These are phyloP conservation scores for Tylopilus sp. DNA, from an alignment of 768 basidiomycete species.

Conservation along the genomic window DNA sequence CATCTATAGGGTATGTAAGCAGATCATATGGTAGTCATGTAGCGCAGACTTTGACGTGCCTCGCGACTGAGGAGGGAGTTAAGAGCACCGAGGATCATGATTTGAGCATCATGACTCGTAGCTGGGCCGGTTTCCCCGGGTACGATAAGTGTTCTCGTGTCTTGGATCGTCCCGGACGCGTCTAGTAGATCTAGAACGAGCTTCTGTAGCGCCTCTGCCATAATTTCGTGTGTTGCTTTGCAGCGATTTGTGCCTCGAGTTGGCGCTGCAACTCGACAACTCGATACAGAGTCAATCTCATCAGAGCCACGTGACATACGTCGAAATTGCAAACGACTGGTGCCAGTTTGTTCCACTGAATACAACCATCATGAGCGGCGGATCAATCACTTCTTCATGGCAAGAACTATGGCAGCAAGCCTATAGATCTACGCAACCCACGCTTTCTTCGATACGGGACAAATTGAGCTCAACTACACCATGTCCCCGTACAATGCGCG, in stretches of 20 bases:
- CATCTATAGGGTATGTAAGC: slow-evolving; percentile 54
- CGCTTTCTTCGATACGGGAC: slow-evolving; percentile 45
- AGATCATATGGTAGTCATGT: slow-evolving; percentile 2
- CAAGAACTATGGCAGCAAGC: slow-evolving; percentile 52
- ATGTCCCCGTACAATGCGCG: slow-evolving; percentile 59
- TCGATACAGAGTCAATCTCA: slow-evolving; percentile 25
- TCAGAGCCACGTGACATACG: slow-evolving; percentile 15
- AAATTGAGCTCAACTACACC: slow-evolving; percentile 35
- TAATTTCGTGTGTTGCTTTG: slow-evolving; percentile 25
- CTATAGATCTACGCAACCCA: slow-evolving; percentile 60
- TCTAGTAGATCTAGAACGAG: slow-evolving; percentile 74
- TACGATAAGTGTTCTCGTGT: slow-evolving; percentile 65
- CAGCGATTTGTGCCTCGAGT: not conserved
- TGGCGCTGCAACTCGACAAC: too few species aligned
- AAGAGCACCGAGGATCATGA: slow-evolving; percentile 80
- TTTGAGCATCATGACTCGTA: slow-evolving; percentile 72
- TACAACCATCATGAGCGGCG: slow-evolving; percentile 14
- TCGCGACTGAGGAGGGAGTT: slow-evolving; percentile 88
- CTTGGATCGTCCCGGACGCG: slow-evolving; percentile 49
- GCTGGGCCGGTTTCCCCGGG: slow-evolving; percentile 61
- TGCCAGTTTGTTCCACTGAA: not conserved
- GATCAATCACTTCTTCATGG: too few species aligned
- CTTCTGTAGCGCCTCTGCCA: slow-evolving; percentile 80
- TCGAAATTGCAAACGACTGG: too few species aligned
- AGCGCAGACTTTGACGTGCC: slow-evolving; percentile 40